phyloP scores from a whole-genome alignment of 768 basidiomycete genomes.

The Suillus occidentalis region DNA sequence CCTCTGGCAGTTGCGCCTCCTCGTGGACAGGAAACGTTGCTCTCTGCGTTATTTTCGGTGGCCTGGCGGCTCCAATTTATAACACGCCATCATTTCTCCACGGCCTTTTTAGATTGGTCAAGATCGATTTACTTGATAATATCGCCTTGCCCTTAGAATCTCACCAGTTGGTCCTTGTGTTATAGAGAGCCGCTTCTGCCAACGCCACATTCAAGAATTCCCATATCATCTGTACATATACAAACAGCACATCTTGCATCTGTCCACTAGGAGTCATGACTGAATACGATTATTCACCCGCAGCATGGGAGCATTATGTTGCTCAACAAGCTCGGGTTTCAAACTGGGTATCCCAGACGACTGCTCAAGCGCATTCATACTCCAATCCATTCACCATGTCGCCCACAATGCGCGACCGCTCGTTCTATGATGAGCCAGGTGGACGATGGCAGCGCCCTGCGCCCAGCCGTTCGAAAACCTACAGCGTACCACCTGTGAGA shows the following conservation, averaged over 20 bases:
- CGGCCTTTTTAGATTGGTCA: conserved; percentile 11
- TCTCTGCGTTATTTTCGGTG: conserved; percentile 2
- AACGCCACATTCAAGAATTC: conserved; percentile 3
- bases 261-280: conserved; percentile 41
- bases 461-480: conserved; percentile 7
- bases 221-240: conserved; percentile 16
- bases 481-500: neutral
- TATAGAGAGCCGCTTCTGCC: neutral
- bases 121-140: conserved; percentile 11
- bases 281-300: conserved; percentile 62
- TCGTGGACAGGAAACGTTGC: conserved; percentile 13
- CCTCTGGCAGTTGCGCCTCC: conserved; percentile 2
- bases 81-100: conserved; percentile 1
- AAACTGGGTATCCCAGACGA: conserved; percentile 50
- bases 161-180: neutral
- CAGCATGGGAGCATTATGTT: conserved; percentile 47
- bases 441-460: conserved; percentile 4
- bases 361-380: conserved; percentile 26
- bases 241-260: conserved; percentile 12
- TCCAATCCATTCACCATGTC: conserved; percentile 31
- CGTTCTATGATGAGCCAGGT: conserved; percentile 25
- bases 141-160: neutral
- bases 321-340: conserved; percentile 49
- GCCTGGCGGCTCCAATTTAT: conserved; percentile 8
- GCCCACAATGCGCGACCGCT: conserved; percentile 29